Evolutionary conservation across 2,329 filamentous ascomycete species (phyloP).

Genomic region (Thielaviopsis punctulata): DNA sequence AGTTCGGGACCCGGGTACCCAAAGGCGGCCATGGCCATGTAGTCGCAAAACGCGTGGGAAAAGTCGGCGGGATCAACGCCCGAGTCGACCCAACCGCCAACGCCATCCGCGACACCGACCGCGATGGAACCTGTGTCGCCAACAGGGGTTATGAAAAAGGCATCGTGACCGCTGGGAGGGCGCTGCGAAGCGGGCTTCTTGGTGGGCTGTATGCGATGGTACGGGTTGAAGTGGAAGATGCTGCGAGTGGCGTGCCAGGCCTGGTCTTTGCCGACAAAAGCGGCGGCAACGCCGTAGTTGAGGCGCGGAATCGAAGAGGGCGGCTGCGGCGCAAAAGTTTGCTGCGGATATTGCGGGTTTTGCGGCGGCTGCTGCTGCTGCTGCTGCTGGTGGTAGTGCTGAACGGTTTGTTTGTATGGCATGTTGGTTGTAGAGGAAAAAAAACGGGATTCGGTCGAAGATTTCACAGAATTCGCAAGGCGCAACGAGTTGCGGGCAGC

Average conservation of each 20-base stretch:
- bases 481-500: conserved; percentile 13
- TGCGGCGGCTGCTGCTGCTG: neutral
- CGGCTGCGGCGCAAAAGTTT: neutral
- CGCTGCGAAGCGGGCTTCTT: conserved; percentile 39
- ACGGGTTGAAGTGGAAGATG: conserved; percentile 55
- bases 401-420: neutral
- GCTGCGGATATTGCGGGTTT: too few relatives aligned
- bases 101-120: conserved; percentile 82
- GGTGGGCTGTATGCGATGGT: conserved; percentile 38
- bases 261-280: conserved; percentile 56
- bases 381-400: neutral
- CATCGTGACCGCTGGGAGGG: conserved; percentile 78
- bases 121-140: conserved; percentile 56
- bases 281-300: conserved; percentile 55
- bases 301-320: conserved; percentile 22
- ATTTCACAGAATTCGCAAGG: conserved; percentile 5
- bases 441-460: neutral
- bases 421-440: conserved; percentile 9
- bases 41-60: conserved; percentile 79
- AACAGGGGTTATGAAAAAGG: conserved; percentile 81
- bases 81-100: conserved; percentile 86
- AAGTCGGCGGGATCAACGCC: conserved; percentile 91
- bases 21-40: conserved; percentile 68
- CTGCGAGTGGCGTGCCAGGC: conserved; percentile 51
- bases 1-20: conserved; percentile 42